Percentiles rank a stretch among this genome's conserved stretches.
phyloP scores from a whole-genome alignment of 176 grass and related monocot genomes.

The Oryza brachyantha region DNA sequence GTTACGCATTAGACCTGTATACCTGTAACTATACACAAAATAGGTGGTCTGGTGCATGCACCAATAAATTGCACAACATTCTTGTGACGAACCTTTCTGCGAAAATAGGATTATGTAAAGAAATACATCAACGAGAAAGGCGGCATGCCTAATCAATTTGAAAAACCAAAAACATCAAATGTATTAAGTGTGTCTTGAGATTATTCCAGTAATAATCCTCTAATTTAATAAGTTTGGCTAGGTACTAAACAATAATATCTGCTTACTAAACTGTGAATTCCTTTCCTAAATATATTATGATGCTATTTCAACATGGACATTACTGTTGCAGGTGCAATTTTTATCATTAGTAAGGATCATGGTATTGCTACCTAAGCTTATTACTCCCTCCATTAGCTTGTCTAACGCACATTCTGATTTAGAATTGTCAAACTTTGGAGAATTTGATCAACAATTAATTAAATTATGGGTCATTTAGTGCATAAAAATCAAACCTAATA shows the following conservation, averaged over 20 bases:
- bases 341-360: neutral
- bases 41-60: slow-evolving; percentile 84
- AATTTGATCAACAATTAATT: neutral
- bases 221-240: neutral
- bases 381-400: neutral
- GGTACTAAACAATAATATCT: slow-evolving; percentile 13
- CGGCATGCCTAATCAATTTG: neutral
- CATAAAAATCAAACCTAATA: neutral
- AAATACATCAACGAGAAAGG: slow-evolving; percentile 25
- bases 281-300: neutral
- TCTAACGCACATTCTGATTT: no score
- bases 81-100: slow-evolving; percentile 95
- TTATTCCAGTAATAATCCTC: slow-evolving; percentile 5
- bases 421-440: neutral
- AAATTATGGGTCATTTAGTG: neutral
- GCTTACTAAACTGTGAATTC: neutral
- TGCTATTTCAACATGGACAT: neutral
- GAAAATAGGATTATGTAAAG: slow-evolving; percentile 28
- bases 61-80: slow-evolving; percentile 99
- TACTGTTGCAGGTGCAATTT: neutral
- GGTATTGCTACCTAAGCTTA: neutral
- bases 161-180: neutral
- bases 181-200: slow-evolving; percentile 4
- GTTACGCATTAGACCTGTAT: neutral
- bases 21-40: slow-evolving; percentile 98